These are phyloP conservation scores for Apiospora sp. DNA, from an alignment of 2,329 filamentous ascomycete species.

Conservation along the genomic window DNA sequence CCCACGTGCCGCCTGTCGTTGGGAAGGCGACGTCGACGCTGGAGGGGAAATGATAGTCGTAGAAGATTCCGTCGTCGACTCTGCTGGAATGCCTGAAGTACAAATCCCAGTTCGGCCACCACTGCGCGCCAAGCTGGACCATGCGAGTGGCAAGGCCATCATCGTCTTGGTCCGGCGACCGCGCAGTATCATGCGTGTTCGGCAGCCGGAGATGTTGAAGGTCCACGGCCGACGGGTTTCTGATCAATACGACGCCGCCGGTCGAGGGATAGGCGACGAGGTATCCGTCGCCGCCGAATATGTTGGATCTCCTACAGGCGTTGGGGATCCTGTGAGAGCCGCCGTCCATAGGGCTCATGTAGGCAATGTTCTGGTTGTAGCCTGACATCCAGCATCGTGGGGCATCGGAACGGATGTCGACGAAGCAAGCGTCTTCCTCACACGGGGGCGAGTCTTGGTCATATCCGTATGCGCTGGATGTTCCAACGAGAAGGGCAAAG, in stretches of 20 bases:
- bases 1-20: slow-evolving; percentile 18
- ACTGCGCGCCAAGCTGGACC: slow-evolving; percentile 22
- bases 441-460: background rate
- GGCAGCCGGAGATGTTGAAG: slow-evolving; percentile 21
- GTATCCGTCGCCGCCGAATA: slow-evolving; percentile 22
- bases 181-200: slow-evolving; percentile 12
- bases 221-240: slow-evolving; percentile 7
- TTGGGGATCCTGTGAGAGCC: background rate
- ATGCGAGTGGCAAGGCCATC: slow-evolving; percentile 7
- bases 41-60: slow-evolving; percentile 22
- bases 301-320: slow-evolving; percentile 5
- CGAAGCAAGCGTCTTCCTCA: background rate
- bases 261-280: background rate
- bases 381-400: background rate
- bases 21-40: slow-evolving; percentile 23
- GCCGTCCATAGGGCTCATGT: background rate
- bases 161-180: slow-evolving; percentile 14
- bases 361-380: background rate
- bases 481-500: background rate
- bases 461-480: background rate
- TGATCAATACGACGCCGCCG: slow-evolving; percentile 1
- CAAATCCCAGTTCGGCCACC: slow-evolving; percentile 23
- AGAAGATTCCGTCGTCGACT: slow-evolving; percentile 21
- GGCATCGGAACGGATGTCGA: background rate
- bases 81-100: slow-evolving; percentile 24